Evolutionary conservation across 1,139 yeast species (phyloP).

Genomic region (Chernovozyma sophiae-reginae): DNA sequence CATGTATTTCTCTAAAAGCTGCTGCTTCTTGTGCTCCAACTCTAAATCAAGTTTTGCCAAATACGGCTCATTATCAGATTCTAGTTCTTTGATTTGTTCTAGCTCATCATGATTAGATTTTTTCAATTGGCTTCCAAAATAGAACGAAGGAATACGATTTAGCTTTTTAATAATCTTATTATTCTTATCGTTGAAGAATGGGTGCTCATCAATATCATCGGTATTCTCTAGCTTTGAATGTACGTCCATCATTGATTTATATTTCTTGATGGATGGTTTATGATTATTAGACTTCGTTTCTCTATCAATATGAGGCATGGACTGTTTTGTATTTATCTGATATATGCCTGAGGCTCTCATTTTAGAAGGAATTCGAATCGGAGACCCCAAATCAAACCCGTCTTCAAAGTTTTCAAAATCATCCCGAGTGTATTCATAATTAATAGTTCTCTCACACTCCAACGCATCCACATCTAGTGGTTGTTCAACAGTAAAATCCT

Average conservation of each 20-base stretch:
- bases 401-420: conserved; percentile 40
- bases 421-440: conserved; percentile 36
- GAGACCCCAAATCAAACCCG: conserved; percentile 26
- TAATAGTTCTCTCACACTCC: conserved; percentile 32
- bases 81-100: conserved; percentile 8
- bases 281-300: conserved; percentile 10
- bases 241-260: conserved; percentile 30
- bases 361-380: conserved; percentile 7
- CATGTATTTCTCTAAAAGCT: conserved; percentile 25
- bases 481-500: conserved; percentile 22
- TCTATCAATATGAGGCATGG: conserved; percentile 7
- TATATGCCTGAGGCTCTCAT: not conserved
- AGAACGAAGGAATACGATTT: conserved; percentile 44
- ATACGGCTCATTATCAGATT: conserved; percentile 11
- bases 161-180: conserved; percentile 34
- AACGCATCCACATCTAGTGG: conserved; percentile 21
- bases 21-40: conserved; percentile 19
- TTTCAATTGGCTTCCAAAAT: conserved; percentile 14
- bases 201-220: conserved; percentile 15
- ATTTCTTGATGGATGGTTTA: conserved; percentile 19
- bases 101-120: conserved; percentile 1
- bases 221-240: conserved; percentile 9
- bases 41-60: conserved; percentile 15
- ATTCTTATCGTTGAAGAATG: conserved; percentile 26
- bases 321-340: conserved; percentile 1